Evolutionary conservation across 768 basidiomycete genomes (phyloP).

Genomic region (Leucosporidium yakuticum): DNA sequence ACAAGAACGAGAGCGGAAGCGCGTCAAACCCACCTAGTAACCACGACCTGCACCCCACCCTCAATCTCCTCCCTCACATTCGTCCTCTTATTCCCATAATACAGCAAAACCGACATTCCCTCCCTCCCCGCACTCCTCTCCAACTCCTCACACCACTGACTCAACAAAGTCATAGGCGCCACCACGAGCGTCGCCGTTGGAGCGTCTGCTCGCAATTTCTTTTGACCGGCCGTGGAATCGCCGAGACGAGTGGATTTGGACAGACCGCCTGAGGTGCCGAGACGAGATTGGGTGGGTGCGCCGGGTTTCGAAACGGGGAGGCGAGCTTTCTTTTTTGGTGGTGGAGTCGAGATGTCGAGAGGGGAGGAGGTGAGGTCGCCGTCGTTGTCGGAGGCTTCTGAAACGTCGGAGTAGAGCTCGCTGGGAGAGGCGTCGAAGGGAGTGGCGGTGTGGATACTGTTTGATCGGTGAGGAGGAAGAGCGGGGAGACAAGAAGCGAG

Average conservation of each 20-base stretch:
- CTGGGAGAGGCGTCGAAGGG: slow-evolving; percentile 6
- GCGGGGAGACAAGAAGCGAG: no score
- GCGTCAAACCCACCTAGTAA: slow-evolving; percentile 55
- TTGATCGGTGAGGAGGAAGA: not conserved
- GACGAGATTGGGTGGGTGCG: not conserved
- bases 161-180: slow-evolving; percentile 79
- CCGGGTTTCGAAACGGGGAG: not conserved
- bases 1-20: not conserved
- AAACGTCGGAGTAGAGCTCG: not conserved
- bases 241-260: not conserved
- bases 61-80: slow-evolving; percentile 60
- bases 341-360: not conserved
- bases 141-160: slow-evolving; percentile 95
- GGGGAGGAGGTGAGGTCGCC: not conserved
- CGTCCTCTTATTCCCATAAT: slow-evolving; percentile 82
- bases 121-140: slow-evolving; percentile 47
- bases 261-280: not conserved
- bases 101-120: slow-evolving; percentile 66
- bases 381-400: not conserved
- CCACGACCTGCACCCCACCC: slow-evolving; percentile 66
- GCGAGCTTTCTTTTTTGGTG: not conserved
- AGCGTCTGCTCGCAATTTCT: not conserved
- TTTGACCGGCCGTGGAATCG: not conserved
- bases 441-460: slow-evolving; percentile 33
- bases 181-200: slow-evolving; percentile 65